A percentile compares a stretch with the other conserved stretches of the same genome.
Evolutionary conservation across 2,329 filamentous ascomycete genomes (phyloP).

Genomic region (Ophiostoma quercus): DNA sequence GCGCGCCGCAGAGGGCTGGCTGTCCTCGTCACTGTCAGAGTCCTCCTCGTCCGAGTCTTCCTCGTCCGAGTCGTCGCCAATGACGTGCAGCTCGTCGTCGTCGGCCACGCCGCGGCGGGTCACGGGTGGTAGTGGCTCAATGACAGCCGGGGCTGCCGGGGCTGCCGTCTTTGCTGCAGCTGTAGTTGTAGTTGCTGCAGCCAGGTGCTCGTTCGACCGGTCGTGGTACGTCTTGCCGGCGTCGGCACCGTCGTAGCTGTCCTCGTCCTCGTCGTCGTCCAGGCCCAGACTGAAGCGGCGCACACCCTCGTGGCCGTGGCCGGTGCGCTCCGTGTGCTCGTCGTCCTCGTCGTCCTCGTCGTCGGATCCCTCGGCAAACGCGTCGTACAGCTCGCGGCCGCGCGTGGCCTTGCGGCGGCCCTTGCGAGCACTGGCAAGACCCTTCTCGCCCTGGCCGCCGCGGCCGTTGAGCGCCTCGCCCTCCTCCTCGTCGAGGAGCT

Average conservation of each 20-base stretch:
- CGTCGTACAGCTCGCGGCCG: slow-evolving; percentile 92
- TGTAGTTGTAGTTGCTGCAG: slow-evolving; percentile 27
- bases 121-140: neutral
- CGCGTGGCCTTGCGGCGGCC: slow-evolving; percentile 46
- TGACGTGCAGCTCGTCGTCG: slow-evolving; percentile 44
- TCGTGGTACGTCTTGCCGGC: slow-evolving; percentile 30
- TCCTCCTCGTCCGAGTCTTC: slow-evolving; percentile 34
- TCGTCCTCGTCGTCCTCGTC: slow-evolving; percentile 61
- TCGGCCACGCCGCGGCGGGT: slow-evolving; percentile 20
- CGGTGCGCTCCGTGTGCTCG: slow-evolving; percentile 36
- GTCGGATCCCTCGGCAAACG: slow-evolving; percentile 80
- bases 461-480: slow-evolving; percentile 49
- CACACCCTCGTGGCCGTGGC: neutral
- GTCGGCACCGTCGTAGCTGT: slow-evolving; percentile 39
- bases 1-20: neutral
- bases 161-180: slow-evolving; percentile 31
- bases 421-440: slow-evolving; percentile 32
- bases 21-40: slow-evolving; percentile 29
- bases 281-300: slow-evolving; percentile 22
- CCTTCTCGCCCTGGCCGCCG: slow-evolving; percentile 37
- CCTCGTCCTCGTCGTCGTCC: slow-evolving; percentile 62
- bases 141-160: slow-evolving; percentile 23
- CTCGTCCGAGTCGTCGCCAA: slow-evolving; percentile 45
- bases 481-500: slow-evolving; percentile 82
- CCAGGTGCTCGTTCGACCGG: slow-evolving; percentile 28